phyloP scores from a whole-genome alignment of 148 eudicot species.

The Rhododendron griersonianum region DNA sequence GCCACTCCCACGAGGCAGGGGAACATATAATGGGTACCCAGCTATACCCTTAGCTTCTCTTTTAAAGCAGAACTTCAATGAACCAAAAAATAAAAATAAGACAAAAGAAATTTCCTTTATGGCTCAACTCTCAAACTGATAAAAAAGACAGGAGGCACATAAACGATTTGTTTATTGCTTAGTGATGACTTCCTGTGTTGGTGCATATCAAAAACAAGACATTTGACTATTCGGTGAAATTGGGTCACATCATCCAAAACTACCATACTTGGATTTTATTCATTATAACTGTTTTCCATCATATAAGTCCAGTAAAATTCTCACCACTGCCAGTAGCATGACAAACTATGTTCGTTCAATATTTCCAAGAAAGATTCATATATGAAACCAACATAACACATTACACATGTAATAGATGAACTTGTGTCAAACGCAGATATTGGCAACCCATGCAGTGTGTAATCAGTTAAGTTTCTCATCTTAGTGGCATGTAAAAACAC shows the following conservation, averaged over 20 bases:
- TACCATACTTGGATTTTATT: background rate
- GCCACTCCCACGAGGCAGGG: background rate
- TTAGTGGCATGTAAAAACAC: background rate
- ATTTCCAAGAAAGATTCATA: background rate
- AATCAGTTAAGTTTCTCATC: background rate
- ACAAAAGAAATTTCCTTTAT: background rate
- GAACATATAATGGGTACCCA: background rate
- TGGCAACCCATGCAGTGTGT: background rate
- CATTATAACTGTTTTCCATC: background rate
- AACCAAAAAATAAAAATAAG: background rate
- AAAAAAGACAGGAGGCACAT: background rate
- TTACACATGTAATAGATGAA: background rate
- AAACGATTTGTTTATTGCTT: background rate
- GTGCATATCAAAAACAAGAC: background rate
- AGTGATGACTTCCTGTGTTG: background rate
- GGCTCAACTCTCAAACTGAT: background rate
- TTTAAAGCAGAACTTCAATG: background rate
- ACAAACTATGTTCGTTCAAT: background rate
- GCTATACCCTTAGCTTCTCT: background rate
- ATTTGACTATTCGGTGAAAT: background rate
- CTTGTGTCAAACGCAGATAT: background rate
- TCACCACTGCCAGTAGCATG: background rate
- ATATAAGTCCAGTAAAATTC: background rate
- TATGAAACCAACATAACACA: background rate
- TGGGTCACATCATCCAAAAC: background rate